phyloP scores from a whole-genome alignment of 331 rosid genomes.

The Telfairia occidentalis region DNA sequence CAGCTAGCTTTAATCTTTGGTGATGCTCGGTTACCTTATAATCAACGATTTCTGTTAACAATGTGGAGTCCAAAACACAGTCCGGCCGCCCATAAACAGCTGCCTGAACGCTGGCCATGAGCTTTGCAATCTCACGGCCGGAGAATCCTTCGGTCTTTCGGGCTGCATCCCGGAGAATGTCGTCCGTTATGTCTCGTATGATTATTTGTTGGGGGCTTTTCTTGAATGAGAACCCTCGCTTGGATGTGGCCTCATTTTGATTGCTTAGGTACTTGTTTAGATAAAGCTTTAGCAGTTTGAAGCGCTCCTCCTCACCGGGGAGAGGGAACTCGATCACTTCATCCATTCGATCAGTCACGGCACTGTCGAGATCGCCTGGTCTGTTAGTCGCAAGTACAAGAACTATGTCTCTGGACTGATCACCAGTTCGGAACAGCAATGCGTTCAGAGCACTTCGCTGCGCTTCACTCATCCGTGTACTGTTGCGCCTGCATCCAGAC shows the following conservation, averaged over 20 bases:
- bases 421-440: conserved; percentile 91
- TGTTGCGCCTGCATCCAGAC: conserved; percentile 67
- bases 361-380: conserved; percentile 87
- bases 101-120: conserved; percentile 83
- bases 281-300: conserved; percentile 69
- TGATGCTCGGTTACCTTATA: conserved; percentile 82
- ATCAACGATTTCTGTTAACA: conserved; percentile 69
- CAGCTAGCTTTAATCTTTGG: conserved; percentile 71
- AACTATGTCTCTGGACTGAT: conserved; percentile 93
- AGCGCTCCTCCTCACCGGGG: conserved; percentile 85
- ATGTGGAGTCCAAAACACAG: conserved; percentile 63
- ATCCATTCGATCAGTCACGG: conserved; percentile 80
- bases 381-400: conserved; percentile 97
- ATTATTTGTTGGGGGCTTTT: conserved; percentile 50
- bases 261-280: conserved; percentile 50
- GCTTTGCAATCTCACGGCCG: conserved; percentile 96
- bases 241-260: conserved; percentile 35
- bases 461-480: conserved; percentile 89
- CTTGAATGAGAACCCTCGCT: conserved; percentile 27
- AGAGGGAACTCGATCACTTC: conserved; percentile 95
- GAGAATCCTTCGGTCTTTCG: conserved; percentile 79
- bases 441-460: conserved; percentile 97
- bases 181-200: conserved; percentile 49
- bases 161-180: conserved; percentile 64
- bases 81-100: conserved; percentile 83